Evolutionary conservation across 2,329 filamentous ascomycete genomes (phyloP).

Genomic region (Penicillium sp.): DNA sequence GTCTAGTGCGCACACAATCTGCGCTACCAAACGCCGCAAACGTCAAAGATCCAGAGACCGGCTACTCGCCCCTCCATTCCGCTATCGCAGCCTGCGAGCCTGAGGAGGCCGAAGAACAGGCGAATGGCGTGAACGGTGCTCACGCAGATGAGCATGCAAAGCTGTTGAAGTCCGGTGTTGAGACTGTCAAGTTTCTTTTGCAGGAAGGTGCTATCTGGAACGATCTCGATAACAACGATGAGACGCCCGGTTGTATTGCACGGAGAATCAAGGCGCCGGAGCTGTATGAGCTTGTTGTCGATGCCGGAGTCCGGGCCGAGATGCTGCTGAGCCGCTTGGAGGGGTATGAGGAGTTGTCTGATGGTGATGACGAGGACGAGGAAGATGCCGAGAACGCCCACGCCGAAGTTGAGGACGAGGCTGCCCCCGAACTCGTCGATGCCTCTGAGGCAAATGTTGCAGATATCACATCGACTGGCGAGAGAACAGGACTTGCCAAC

Average conservation of each 20-base stretch:
- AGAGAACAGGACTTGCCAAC: conserved; percentile 14
- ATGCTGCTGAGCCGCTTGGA: conserved; percentile 80
- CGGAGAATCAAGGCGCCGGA: conserved; percentile 64
- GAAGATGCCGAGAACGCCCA: conserved; percentile 31
- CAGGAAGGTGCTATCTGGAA: conserved; percentile 96
- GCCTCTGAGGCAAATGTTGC: conserved; percentile 12
- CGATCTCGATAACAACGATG: conserved; percentile 79
- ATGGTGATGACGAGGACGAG: conserved; percentile 29
- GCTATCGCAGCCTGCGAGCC: conserved; percentile 74
- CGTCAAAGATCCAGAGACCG: conserved; percentile 79
- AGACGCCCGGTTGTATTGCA: conserved; percentile 90
- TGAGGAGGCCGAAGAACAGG: conserved; percentile 26
- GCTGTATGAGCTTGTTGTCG: conserved; percentile 80
- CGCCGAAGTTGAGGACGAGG: conserved; percentile 1
- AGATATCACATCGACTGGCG: conserved; percentile 6
- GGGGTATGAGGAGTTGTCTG: conserved; percentile 69
- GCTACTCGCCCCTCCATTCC: conserved; percentile 84
- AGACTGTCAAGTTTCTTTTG: conserved; percentile 73
- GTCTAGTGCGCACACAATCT: conserved; percentile 61
- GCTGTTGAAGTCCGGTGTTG: conserved; percentile 60
- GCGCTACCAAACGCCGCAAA: conserved; percentile 60
- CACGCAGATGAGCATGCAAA: conserved; percentile 25
- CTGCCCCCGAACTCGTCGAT: conserved; percentile 27
- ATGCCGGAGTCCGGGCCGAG: conserved; percentile 88
- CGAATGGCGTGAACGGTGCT: conserved; percentile 20